phyloP scores from a whole-genome alignment of 2,329 filamentous ascomycete genomes.

The Calonectria pauciramosa region DNA sequence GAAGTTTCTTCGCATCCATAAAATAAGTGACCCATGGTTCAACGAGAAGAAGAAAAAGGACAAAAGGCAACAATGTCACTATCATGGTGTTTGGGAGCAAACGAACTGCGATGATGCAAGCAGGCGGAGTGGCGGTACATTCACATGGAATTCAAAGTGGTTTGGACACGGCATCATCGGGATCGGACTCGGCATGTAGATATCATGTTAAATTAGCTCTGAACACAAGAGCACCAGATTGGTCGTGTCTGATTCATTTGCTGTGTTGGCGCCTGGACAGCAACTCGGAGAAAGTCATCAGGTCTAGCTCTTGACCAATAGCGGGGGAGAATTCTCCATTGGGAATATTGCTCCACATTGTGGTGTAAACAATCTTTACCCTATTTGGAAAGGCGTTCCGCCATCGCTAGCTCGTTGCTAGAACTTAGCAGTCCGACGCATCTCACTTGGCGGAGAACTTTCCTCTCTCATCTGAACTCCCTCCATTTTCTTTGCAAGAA shows the following conservation, averaged over 20 bases:
- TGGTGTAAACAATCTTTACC: not conserved
- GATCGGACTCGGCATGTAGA: not conserved
- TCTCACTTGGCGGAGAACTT: not conserved
- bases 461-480: not conserved
- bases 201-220: not conserved
- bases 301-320: not conserved
- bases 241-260: not conserved
- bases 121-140: not conserved
- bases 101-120: not conserved
- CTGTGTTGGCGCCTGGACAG: not conserved
- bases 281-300: not conserved
- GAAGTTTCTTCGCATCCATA: constrained; percentile 53
- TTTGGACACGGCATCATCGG: no score
- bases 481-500: no score
- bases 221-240: not conserved
- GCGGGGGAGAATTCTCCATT: not conserved
- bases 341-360: not conserved
- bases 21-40: constrained; percentile 24
- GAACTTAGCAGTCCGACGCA: not conserved
- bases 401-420: not conserved
- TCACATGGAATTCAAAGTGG: not conserved
- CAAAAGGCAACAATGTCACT: not conserved
- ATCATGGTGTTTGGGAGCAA: not conserved
- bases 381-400: not conserved
- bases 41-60: not conserved